Conservation (phyloP, 352 stramenopile species). For the Phytophthora crassamura region DNA sequence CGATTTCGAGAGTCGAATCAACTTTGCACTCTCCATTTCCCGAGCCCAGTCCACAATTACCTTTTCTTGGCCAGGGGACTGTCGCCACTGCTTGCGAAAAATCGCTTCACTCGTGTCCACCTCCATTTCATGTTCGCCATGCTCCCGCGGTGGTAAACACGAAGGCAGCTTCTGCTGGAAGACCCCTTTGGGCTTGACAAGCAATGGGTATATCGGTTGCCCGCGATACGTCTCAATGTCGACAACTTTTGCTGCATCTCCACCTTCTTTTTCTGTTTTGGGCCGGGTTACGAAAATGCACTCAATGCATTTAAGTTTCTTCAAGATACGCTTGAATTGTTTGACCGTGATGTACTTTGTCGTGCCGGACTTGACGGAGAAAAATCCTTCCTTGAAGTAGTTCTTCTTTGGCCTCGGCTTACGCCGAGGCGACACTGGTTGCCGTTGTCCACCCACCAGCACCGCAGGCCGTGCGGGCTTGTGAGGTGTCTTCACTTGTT, state of each 20-base stretch:
- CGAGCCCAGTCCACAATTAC: constrained; percentile 12
- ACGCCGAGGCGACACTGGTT: neutral
- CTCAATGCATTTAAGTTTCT: constrained; percentile 4
- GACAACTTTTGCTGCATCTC: constrained; percentile 3
- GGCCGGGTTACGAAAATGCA: constrained; percentile 15
- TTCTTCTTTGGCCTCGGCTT: no score
- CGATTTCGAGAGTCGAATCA: constrained; percentile 16
- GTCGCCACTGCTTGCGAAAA: constrained; percentile 3
- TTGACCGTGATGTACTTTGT: constrained; percentile 20
- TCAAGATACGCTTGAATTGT: constrained; percentile 11
- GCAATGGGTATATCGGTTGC: no score
- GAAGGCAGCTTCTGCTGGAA: no score
- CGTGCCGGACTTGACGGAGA: neutral
- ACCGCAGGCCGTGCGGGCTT: neutral
- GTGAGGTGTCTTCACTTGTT: neutral
- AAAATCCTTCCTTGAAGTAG: no score
- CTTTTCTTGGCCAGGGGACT: constrained; percentile 21
- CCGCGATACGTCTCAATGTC: no score
- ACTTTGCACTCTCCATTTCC: neutral
- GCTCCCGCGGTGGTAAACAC: no score
- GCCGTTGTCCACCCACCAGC: neutral
- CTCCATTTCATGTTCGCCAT: no score
- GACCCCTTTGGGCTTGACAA: no score
- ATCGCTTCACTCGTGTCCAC: constrained; percentile 13
- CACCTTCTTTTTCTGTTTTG: constrained; percentile 8